Conservation (phyloP, 306 rosid species). For the Purshia tridentata region DNA sequence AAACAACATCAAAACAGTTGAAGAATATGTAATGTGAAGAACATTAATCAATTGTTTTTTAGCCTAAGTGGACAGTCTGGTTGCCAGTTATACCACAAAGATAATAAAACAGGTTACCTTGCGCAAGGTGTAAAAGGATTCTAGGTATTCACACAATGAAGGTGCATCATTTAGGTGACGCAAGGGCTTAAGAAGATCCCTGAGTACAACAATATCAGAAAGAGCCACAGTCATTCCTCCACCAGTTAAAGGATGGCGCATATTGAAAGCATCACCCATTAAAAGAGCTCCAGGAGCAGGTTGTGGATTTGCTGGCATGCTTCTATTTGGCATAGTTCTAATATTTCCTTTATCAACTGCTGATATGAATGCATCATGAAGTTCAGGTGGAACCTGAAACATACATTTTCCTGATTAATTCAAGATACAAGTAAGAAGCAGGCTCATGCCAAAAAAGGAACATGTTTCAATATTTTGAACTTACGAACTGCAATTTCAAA, state of each 20-base stretch:
- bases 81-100: neutral
- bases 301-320: slow-evolving; percentile 51
- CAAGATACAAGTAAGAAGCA: slow-evolving; percentile 10
- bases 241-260: slow-evolving; percentile 65
- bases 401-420: slow-evolving; percentile 14
- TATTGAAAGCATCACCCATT: slow-evolving; percentile 69
- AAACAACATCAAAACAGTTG: slow-evolving; percentile 1
- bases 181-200: slow-evolving; percentile 48
- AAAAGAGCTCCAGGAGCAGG: slow-evolving; percentile 61
- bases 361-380: slow-evolving; percentile 49
- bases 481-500: neutral
- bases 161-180: slow-evolving; percentile 36
- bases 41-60: neutral
- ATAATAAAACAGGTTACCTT: slow-evolving; percentile 30
- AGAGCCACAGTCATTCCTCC: slow-evolving; percentile 76
- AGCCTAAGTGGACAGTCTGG: neutral
- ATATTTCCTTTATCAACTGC: slow-evolving; percentile 50
- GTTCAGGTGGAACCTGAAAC: slow-evolving; percentile 47
- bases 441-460: slow-evolving; percentile 3
- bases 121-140: slow-evolving; percentile 54
- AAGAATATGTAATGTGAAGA: neutral
- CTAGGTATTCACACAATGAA: slow-evolving; percentile 46
- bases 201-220: slow-evolving; percentile 54
- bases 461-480: neutral
- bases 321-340: slow-evolving; percentile 52